phyloP scores from a whole-genome alignment of 225 moss, liverwort and hornwort genomes.

The Pleurozium schreberi region DNA sequence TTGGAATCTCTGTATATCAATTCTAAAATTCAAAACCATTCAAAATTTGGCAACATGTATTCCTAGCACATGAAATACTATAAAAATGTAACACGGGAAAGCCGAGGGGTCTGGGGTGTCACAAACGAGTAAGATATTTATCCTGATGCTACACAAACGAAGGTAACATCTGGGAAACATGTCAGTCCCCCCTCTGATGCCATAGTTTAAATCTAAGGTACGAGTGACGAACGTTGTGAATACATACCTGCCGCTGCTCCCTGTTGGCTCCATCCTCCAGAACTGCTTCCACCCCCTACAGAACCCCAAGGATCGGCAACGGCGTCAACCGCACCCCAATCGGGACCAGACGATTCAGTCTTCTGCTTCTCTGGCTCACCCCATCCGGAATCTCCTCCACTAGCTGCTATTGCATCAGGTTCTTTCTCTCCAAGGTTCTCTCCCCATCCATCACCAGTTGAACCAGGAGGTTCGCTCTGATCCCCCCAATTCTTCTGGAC shows the following conservation, averaged over 20 bases:
- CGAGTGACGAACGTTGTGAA: not conserved
- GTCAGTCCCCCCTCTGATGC: not conserved
- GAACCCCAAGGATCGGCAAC: constrained; percentile 12
- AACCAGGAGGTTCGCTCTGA: not conserved
- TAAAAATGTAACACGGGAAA: not conserved
- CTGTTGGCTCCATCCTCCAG: constrained; percentile 5
- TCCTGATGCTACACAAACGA: not conserved
- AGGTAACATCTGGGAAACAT: not conserved
- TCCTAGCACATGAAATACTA: not conserved
- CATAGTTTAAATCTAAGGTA: not conserved
- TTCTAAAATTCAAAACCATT: not conserved
- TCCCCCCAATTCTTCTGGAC: not conserved
- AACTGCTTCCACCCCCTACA: constrained; percentile 1
- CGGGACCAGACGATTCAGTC: constrained; percentile 1
- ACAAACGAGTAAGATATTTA: not conserved
- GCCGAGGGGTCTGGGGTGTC: not conserved
- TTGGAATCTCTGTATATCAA: not conserved
- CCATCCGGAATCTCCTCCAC: constrained; percentile 2
- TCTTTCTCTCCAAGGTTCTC: not conserved
- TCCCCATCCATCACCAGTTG: constrained; percentile 21
- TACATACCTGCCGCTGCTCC: constrained; percentile 3
- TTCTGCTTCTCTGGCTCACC: not conserved
- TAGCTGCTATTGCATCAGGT: not conserved
- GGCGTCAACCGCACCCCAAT: constrained; percentile 16
- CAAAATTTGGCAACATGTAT: not conserved